Conservation (phyloP, 2,329 filamentous ascomycete genomes). For the Trichoderma gracile region DNA sequence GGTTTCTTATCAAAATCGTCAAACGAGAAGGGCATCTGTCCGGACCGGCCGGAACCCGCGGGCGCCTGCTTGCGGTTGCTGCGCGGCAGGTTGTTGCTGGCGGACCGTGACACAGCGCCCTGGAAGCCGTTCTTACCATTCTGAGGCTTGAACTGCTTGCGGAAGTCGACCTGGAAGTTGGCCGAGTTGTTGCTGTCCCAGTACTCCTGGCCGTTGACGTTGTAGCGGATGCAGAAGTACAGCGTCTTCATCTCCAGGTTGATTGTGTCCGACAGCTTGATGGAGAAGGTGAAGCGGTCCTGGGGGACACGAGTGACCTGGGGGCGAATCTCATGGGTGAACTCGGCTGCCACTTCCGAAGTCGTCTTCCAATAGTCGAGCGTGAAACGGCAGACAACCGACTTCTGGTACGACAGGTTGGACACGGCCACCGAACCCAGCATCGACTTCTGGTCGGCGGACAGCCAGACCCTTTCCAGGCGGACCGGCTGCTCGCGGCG, state of each 20-base stretch:
- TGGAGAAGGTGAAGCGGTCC: constrained; percentile 91
- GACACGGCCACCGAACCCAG: constrained; percentile 81
- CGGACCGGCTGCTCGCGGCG: constrained; percentile 69
- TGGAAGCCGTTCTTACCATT: constrained; percentile 58
- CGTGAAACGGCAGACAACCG: constrained; percentile 89
- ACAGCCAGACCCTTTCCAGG: constrained; percentile 84
- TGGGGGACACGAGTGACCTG: constrained; percentile 66
- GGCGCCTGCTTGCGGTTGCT: constrained; percentile 59
- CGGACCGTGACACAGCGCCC: constrained; percentile 52
- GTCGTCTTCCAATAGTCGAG: constrained; percentile 99
- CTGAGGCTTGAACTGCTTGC: constrained; percentile 69
- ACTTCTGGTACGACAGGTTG: constrained; percentile 88
- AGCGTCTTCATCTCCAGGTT: constrained; percentile 92
- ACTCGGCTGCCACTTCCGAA: constrained; percentile 91
- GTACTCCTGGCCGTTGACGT: constrained; percentile 77
- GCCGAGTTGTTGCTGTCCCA: constrained; percentile 90
- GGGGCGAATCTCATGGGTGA: constrained; percentile 72
- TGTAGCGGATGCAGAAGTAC: constrained; percentile 88
- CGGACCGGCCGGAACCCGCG: constrained; percentile 48
- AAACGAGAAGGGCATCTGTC: constrained; percentile 58
- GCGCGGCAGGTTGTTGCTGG: constrained; percentile 59
- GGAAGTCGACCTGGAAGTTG: constrained; percentile 95
- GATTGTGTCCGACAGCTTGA: constrained; percentile 86
- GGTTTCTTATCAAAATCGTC: constrained; percentile 71
- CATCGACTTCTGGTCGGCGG: constrained; percentile 81